phyloP scores from a whole-genome alignment of 805 yeast genomes.

The Starmerella apicola region DNA sequence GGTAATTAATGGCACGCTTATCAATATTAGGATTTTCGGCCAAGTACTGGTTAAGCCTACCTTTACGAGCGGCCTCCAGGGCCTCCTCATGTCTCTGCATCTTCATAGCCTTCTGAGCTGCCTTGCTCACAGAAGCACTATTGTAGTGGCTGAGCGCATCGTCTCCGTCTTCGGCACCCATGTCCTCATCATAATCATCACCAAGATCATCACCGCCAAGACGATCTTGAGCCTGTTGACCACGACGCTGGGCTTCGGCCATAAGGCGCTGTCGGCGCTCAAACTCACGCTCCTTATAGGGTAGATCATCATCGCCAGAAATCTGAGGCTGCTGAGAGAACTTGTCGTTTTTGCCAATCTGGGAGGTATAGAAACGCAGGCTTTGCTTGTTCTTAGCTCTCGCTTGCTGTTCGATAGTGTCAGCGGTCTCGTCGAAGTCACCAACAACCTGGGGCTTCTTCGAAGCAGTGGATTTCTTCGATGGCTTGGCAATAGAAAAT shows the following conservation, averaged over 20 bases:
- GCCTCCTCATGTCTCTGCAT: conserved; percentile 57
- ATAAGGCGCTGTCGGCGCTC: conserved; percentile 80
- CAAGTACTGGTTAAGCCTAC: conserved; percentile 59
- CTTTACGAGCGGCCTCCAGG: conserved; percentile 68
- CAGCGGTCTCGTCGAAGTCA: conserved; percentile 62
- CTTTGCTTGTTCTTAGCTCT: conserved; percentile 65
- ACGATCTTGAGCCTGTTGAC: conserved; percentile 47
- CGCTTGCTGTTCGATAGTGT: conserved; percentile 52
- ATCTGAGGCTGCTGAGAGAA: conserved; percentile 7
- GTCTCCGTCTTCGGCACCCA: not conserved
- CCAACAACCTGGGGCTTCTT: conserved; percentile 22
- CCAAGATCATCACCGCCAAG: conserved; percentile 28
- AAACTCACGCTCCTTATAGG: conserved; percentile 77
- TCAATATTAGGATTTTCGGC: conserved; percentile 65
- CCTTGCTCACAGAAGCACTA: conserved; percentile 43
- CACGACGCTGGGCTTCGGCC: conserved; percentile 83
- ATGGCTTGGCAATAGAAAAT: conserved; percentile 15
- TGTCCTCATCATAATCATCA: conserved; percentile 19
- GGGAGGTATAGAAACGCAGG: conserved; percentile 90
- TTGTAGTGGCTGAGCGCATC: conserved; percentile 10
- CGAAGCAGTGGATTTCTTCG: conserved; percentile 5
- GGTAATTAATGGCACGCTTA: conserved; percentile 89
- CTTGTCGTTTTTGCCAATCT: conserved; percentile 73
- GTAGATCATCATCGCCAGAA: conserved; percentile 80
- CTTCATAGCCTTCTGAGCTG: conserved; percentile 36